Conservation (phyloP, 2,329 filamentous ascomycete genomes). For the Paracorniculantispora psalliotae region DNA sequence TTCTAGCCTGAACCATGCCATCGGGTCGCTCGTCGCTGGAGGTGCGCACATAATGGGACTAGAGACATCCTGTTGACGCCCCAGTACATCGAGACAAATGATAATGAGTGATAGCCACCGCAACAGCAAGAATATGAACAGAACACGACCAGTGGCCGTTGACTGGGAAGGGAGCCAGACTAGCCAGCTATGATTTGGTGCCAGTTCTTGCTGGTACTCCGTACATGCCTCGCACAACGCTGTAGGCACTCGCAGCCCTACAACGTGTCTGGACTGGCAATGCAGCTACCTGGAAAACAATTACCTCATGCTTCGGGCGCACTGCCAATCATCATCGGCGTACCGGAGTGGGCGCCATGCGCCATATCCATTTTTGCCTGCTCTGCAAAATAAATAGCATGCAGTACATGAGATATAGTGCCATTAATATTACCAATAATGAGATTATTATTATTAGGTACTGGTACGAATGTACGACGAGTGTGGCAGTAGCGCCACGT, state of each 20-base stretch:
- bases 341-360: not conserved
- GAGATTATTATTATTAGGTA: not conserved
- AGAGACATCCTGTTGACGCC: not conserved
- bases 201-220: not conserved
- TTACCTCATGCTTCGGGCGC: not conserved
- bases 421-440: not conserved
- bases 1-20: not conserved
- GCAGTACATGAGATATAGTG: not conserved
- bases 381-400: not conserved
- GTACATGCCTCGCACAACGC: not conserved
- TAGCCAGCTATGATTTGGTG: not conserved
- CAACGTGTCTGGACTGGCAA: not conserved
- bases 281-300: not conserved
- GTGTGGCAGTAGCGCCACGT: constrained; percentile 6
- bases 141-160: not conserved
- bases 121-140: too few relatives aligned
- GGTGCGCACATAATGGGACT: not conserved
- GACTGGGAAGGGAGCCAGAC: not conserved
- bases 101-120: too few relatives aligned
- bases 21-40: not conserved
- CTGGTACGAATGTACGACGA: not conserved
- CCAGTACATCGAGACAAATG: not conserved
- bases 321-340: not conserved
- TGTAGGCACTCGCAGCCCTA: not conserved
- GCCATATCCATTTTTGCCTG: not conserved